Evolutionary conservation across 352 stramenopile genomes (phyloP), one percentile per base, ranked within the genome.

Genomic region (Pilasporangium apinafurcum): DNA sequence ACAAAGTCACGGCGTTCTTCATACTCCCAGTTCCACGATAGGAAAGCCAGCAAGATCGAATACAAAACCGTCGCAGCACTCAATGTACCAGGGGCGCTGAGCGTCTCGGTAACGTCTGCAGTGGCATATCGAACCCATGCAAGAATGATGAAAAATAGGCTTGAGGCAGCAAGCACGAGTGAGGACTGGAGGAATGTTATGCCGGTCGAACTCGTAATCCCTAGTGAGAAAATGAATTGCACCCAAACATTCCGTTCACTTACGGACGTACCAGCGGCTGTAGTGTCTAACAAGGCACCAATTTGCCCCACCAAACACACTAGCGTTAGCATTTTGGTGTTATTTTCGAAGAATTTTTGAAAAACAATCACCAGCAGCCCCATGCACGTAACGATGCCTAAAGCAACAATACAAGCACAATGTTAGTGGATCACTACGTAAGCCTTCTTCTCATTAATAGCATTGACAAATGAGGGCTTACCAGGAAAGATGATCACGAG

Each of bases 1-100:
- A 89, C 74, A 27, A 92, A 92, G 51, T 88, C 78, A 13, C 78
- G 75, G n/a, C 81, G 80, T 49, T 92, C 78, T 68, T 89, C 76
- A 24, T 91, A 91, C 59, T 92, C 81, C 78, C 78, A 92, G 53
- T 91, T 92, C 78, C 76, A 91, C 46, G 78, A 83, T 26, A 92
- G 39, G 30, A 91, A 91, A 13, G 59, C 68, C 9, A 92, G 71
- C 37, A 91, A 38, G 29, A 92, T 88, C 17, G 78, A 89, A 51
- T 88, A 88, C 12, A 89, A 47, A 18, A 89, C 53, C 5, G 85
- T 74, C 1, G 81, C 81, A 22, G 73, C 78, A 29, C 59, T 91
- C 10, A 86, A 60, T 13, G 78, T 92, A 5, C 78, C 77, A 0
- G 73, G 78, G 0, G 70, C 68, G 47, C 78, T 86, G 8, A 92